phyloP scores from a whole-genome alignment of 1,284 basidiomycete species.

The Porodaedalea pini region DNA sequence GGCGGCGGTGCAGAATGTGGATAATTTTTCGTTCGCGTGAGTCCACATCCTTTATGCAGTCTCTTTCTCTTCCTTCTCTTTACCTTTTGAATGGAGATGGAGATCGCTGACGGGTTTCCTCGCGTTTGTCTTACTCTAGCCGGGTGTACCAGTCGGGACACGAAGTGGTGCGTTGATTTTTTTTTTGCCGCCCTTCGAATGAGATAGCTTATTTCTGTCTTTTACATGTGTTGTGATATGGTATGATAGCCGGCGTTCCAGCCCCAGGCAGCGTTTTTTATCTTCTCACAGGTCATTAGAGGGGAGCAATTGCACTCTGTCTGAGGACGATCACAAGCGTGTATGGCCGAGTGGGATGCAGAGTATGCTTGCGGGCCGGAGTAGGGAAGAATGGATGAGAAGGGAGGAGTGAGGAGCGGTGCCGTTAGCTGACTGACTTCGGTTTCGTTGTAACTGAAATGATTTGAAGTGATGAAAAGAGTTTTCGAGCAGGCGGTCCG shows the following conservation, averaged over 20 bases:
- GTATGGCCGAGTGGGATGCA: neutral
- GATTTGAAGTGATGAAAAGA: too few species aligned
- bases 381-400: neutral
- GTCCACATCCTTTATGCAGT: conserved; percentile 25
- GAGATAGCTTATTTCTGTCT: conserved; percentile 6
- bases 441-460: too few species aligned
- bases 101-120: neutral
- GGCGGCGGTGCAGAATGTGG: conserved; percentile 59
- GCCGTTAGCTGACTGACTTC: neutral
- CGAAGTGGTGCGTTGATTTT: conserved; percentile 46
- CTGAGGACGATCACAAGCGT: conserved; percentile 24
- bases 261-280: conserved; percentile 50
- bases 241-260: conserved; percentile 50
- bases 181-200: neutral
- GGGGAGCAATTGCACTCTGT: conserved; percentile 54
- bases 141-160: conserved; percentile 55
- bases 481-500: too few species aligned
- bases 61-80: too few species aligned
- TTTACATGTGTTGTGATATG: neutral
- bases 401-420: neutral
- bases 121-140: conserved; percentile 29
- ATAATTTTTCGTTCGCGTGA: conserved; percentile 60
- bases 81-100: too few species aligned
- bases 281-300: conserved; percentile 52
- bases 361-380: neutral